Evolutionary conservation across 805 yeast genomes (phyloP).

Genomic region (Candida tammaniensis): DNA sequence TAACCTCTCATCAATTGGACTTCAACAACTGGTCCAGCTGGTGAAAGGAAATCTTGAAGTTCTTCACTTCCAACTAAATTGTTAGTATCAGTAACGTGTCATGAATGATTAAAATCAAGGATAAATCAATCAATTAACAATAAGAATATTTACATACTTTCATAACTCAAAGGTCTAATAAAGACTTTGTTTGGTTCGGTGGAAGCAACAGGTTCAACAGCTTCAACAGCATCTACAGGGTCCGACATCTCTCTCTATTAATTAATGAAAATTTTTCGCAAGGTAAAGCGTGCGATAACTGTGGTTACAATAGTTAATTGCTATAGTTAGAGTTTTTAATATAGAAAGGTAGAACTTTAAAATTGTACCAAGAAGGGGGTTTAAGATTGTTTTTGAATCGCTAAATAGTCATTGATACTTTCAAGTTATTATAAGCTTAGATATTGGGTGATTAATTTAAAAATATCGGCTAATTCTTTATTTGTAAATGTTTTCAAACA

Average conservation of each 20-base stretch:
- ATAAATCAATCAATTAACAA: background rate
- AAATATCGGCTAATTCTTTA: too few relatives aligned
- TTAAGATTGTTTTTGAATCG: too few relatives aligned
- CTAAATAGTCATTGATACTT: too few relatives aligned
- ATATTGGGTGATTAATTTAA: too few relatives aligned
- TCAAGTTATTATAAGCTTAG: too few relatives aligned
- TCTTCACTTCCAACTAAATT: slow-evolving; percentile 43
- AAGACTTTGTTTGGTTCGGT: slow-evolving; percentile 38
- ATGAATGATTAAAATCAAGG: background rate
- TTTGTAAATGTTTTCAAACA: too few relatives aligned
- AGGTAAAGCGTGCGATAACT: too few relatives aligned
- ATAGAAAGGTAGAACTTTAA: too few relatives aligned
- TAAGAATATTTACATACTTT: slow-evolving; percentile 26
- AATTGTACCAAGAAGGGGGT: too few relatives aligned
- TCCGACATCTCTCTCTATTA: slow-evolving; percentile 2
- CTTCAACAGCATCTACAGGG: too few relatives aligned
- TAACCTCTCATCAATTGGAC: slow-evolving; percentile 75
- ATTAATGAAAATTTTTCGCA: background rate
- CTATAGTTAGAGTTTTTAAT: too few relatives aligned
- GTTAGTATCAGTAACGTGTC: slow-evolving; percentile 6
- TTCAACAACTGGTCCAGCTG: slow-evolving; percentile 65
- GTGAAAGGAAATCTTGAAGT: slow-evolving; percentile 64
- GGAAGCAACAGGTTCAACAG: slow-evolving; percentile 6
- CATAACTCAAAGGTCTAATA: slow-evolving; percentile 63
- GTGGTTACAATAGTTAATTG: too few relatives aligned